These are phyloP conservation scores for Wickerhamiella brachini DNA, from an alignment of 805 yeast genomes.

Conservation along the genomic window DNA sequence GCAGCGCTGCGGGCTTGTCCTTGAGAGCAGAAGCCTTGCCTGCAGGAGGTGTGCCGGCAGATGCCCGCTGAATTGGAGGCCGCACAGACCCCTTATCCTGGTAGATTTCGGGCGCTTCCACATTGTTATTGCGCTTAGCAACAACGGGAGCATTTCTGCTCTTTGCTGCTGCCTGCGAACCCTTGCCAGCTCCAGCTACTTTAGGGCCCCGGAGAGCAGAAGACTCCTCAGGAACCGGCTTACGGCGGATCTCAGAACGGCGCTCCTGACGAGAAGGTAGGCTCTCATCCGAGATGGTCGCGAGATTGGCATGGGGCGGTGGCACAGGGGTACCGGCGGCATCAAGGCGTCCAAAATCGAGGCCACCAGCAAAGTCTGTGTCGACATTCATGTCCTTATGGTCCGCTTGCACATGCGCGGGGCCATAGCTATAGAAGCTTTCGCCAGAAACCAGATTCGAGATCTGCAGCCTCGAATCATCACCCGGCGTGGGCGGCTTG, in stretches of 20 bases:
- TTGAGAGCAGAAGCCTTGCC: neutral
- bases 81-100: neutral
- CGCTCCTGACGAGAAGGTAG: neutral
- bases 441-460: conserved; percentile 12
- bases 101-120: neutral
- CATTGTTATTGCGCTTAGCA: too few relatives aligned
- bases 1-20: neutral
- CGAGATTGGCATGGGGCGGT: neutral
- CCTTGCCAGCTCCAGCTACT: too few relatives aligned
- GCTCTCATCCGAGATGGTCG: neutral
- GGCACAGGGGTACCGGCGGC: neutral
- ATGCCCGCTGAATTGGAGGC: neutral
- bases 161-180: too few relatives aligned
- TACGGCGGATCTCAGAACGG: conserved; percentile 3
- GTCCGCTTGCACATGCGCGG: too few relatives aligned
- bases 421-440: conserved; percentile 12
- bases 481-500: conserved; percentile 2
- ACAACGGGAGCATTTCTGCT: too few relatives aligned
- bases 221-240: conserved; percentile 8
- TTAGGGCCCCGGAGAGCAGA: neutral
- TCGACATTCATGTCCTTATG: too few relatives aligned
- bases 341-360: neutral
- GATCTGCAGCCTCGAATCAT: conserved; percentile 10
- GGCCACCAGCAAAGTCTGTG: neutral
- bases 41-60: neutral